Evolutionary conservation across 306 rosid genomes (phyloP).

Genomic region (Malus asiatica): DNA sequence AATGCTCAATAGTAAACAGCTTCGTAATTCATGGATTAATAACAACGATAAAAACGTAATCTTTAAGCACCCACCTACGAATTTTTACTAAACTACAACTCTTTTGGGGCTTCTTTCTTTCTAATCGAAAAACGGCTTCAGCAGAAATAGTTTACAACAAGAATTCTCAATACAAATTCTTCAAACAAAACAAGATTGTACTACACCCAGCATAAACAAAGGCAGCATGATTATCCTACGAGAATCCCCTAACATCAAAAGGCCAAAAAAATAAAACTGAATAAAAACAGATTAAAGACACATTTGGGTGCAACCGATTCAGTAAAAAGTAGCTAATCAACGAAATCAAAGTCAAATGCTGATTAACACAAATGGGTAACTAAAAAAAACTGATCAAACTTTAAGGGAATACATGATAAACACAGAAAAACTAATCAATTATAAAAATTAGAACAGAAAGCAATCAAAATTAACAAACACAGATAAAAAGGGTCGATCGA

Average conservation of each 20-base stretch:
- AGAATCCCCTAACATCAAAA: neutral
- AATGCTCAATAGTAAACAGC: neutral
- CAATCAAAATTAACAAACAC: neutral
- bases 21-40: neutral
- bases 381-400: neutral
- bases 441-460: neutral
- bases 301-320: neutral
- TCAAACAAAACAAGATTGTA: neutral
- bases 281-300: neutral
- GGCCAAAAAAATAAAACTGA: neutral
- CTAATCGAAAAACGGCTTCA: neutral
- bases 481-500: neutral
- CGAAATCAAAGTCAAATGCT: neutral
- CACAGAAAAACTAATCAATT: neutral
- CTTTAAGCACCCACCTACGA: neutral
- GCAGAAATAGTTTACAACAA: neutral
- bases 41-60: no score
- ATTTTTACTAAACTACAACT: neutral
- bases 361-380: neutral
- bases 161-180: neutral
- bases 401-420: neutral
- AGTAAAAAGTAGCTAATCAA: no score
- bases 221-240: no score
- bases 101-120: no score
- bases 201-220: neutral